phyloP scores from a whole-genome alignment of 768 basidiomycete species.

The Sarcodon sp. region DNA sequence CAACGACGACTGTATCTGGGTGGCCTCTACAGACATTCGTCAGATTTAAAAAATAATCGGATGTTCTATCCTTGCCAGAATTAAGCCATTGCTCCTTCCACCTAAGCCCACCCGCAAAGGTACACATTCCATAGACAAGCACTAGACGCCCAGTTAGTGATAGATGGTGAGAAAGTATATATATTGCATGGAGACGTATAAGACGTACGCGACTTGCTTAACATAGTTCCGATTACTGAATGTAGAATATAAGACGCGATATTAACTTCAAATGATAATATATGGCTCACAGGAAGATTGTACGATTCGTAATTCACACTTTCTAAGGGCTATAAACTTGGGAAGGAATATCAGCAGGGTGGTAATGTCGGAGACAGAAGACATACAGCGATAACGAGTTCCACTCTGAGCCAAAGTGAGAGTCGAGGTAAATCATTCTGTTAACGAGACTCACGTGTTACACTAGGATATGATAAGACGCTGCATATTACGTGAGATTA shows the following conservation, averaged over 20 bases:
- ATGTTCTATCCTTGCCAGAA: slow-evolving; percentile 30
- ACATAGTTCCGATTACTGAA: slow-evolving; percentile 69
- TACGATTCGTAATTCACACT: slow-evolving; percentile 72
- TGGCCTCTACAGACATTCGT: slow-evolving; percentile 33
- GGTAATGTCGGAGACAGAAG: neutral
- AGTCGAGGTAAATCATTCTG: neutral
- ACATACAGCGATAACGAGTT: slow-evolving; percentile 62
- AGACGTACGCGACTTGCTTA: slow-evolving; percentile 52
- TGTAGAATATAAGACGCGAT: neutral
- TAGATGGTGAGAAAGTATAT: neutral
- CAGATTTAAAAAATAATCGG: neutral
- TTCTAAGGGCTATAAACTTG: slow-evolving; percentile 69
- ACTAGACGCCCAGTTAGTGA: slow-evolving; percentile 27
- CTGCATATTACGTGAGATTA: neutral
- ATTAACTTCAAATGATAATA: slow-evolving; percentile 2
- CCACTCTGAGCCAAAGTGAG: slow-evolving; percentile 22
- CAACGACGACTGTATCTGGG: slow-evolving; percentile 63
- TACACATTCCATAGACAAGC: slow-evolving; percentile 75
- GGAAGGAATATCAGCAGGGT: neutral
- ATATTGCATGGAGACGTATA: slow-evolving; percentile 8
- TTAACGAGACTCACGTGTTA: slow-evolving; percentile 39
- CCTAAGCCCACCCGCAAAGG: slow-evolving; percentile 68
- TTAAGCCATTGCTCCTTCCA: slow-evolving; percentile 76
- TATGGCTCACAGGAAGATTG: slow-evolving; percentile 60
- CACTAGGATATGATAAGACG: slow-evolving; percentile 38